Evolutionary conservation across 352 stramenopile genomes (phyloP), one percentile per base, ranked within the genome.

Genomic region (Albugo laibachii): DNA sequence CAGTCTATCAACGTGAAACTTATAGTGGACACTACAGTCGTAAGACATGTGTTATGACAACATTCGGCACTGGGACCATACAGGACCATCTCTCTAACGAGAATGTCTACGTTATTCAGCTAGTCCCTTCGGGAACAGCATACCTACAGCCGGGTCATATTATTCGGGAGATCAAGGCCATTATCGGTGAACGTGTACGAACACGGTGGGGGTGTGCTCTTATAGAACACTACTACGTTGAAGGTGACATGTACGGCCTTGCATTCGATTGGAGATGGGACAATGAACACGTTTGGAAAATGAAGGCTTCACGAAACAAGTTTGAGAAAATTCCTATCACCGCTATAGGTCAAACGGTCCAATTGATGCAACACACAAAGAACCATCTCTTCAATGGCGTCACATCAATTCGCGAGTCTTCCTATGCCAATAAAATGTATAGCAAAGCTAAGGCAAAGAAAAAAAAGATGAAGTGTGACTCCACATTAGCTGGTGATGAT

Each of bases 241-340:
- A 86, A n/a, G 73, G 86, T 27, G 77, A 89, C 61, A 89, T 84
- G 73, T 89, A 89, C 62, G 84, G 64, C 55, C 85, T 89, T 47
- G 77, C 77, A 34, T 57, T 89, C 35, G 77, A 89, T 61, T 89
- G 77, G 77, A 71, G 77, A 48, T 89, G 77, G 77, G 77, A 89
- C 50, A 74, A 89, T 34, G 74, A 89, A 45, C 77, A 89, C 49
- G 74, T 89, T 14, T 89, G 73, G 73, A 71, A 74, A 53, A 89
- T 89, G 77, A 89, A 86, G 52, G 77, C 77, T 14, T 87, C 73
- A n/a, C 86, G 73, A 42, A 89, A 89, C 55, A 89, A 86, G 66
- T 89, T 89, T 46, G 75, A 88, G 37, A 86, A 83, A 62, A 69
- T 88, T 42, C 41, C 53, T 37, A 54, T 59, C 40, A 56, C 63